Base-by-base conservation (phyloP, 345 rosid species). In the Populus alba region DNA sequence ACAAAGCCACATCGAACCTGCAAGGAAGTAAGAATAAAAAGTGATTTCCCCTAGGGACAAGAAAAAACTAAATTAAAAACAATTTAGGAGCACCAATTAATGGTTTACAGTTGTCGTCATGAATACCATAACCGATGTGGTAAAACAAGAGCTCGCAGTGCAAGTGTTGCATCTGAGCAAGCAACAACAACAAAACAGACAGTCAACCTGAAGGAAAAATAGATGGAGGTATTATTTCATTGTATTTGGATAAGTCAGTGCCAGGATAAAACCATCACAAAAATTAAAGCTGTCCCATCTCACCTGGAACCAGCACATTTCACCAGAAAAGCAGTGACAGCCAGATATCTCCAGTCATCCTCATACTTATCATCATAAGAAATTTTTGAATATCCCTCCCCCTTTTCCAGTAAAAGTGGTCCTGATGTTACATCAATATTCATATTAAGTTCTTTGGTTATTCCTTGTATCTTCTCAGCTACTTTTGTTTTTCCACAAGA, bases 311-410 rank as follows among this genome's bases (percentile, higher is more conserved):
- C 90, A 78, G 82, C 71, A 83, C 82, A 77, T 86, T 85, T 94
- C 68, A 92, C 97, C 75, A 92, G 92, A 89, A 96, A 96, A 45
- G 97, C 91, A 66, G 98, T 94, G 77, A 95, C 92, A 31, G 98
- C 95, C 68, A 96, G 87, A 87, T 92, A 91, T 92, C 99, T 91
- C 97, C 97, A 94, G 82, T 94, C 99, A 85, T 94, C 97, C 85
- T 92, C 97, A 80, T 70, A 78, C 51, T 78, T 89, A 80, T 86
- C 89, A 65, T 73, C 79, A 82, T 29, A 84, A 72, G 65, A 74
- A 67, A 22, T n/a, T 83, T 83, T 77, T 71, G 80, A 70, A 9
- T 81, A 77, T 17, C 57, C 35, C 55, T 67, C 85, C 62, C 33
- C 63, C 12, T 79, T 80, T 65, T 73, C 85, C 1, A 39, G 70